Evolutionary conservation across 2,329 filamentous ascomycete species (phyloP), one percentile per base, ranked within the genome.

Genomic region (Simplicillium sp.): DNA sequence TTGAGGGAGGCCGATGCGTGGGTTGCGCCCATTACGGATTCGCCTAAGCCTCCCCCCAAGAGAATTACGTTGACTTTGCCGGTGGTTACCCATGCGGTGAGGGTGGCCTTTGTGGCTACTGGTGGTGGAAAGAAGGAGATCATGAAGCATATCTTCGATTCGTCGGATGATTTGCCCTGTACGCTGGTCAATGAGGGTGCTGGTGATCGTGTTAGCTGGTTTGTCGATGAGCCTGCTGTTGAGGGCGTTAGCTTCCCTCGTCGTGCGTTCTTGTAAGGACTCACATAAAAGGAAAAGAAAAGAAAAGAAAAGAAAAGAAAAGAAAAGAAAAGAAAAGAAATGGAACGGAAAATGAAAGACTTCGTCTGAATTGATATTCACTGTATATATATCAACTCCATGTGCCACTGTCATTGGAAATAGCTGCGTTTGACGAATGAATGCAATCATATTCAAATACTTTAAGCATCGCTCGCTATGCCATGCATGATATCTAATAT

Each of bases 1-100:
- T 75, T 54, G 50, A 80, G 88, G 48, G 90, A 97, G 68, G 77
- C 77, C 29, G 82, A 81, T 54, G 87, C 90, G 40, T 98, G 92
- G 92, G 87, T 97, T 34, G 83, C 89, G 12, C 78, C 87, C 36
- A 94, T 96, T 56, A 80, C 84, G 55, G 87, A 97, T 68, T 94
- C 87, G 34, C 92, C 92, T 38, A 98, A 98, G 75, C 90, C 90
- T 32, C 92, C 92, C 36, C 76, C 87, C 36, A 82, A 79, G 65
- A 80, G 92, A 54, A 94, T 98, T 61, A 97, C 92, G 2, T 75
- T 98, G 41, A 94, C 86, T 16, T 68, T 98, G 45, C 90, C 89
- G 13, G 92, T 98, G 34, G 83, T 96, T 40, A 85, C 81, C 31
- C 88, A 95, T 60, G 85, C 84, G 32, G 72, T 89, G 47, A 86